Evolutionary conservation across 208 protist genomes (phyloP).

Genomic region (Trichomonas vaginalis): DNA sequence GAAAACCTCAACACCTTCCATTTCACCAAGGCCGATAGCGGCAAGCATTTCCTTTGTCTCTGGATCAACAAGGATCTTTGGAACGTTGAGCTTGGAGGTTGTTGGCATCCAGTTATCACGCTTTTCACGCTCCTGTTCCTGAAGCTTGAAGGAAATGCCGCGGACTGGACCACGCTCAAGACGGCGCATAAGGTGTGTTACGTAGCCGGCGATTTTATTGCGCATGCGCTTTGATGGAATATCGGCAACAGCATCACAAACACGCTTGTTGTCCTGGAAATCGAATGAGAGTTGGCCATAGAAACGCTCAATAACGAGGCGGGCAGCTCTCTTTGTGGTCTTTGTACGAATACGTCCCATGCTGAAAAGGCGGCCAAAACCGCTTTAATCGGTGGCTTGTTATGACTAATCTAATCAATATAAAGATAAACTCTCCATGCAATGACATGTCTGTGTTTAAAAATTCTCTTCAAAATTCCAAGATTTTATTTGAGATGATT

Average conservation of each 20-base stretch:
- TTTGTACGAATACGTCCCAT: slow-evolving; percentile 98
- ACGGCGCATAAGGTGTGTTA: slow-evolving; percentile 48
- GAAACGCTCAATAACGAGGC: slow-evolving; percentile 97
- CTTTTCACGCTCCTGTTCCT: slow-evolving; percentile 99
- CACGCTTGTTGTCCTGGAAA: slow-evolving; percentile 97
- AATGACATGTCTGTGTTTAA: too few species aligned
- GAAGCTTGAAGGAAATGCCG: slow-evolving; percentile 99
- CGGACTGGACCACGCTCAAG: slow-evolving; percentile 73
- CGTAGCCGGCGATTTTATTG: slow-evolving; percentile 99
- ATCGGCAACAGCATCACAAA: slow-evolving; percentile 79
- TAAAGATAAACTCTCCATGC: too few species aligned
- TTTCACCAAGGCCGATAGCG: slow-evolving; percentile 27
- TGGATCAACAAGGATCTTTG: slow-evolving; percentile 24
- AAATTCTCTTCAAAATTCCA: too few species aligned
- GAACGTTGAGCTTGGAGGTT: slow-evolving; percentile 52
- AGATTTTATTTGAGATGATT: too few species aligned
- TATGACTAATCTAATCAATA: too few species aligned
- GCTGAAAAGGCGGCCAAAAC: neutral
- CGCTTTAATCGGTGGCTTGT: too few species aligned
- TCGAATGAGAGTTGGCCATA: slow-evolving; percentile 91
- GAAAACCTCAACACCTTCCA: neutral
- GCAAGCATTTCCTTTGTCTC: slow-evolving; percentile 36
- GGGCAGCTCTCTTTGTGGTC: slow-evolving; percentile 97
- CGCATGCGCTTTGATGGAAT: slow-evolving; percentile 95
- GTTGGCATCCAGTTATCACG: slow-evolving; percentile 97